Evolutionary conservation across 225 moss, liverwort and hornwort genomes (phyloP), one percentile per base, ranked within the genome.

Genomic region (Pseudisothecium myosuroides): DNA sequence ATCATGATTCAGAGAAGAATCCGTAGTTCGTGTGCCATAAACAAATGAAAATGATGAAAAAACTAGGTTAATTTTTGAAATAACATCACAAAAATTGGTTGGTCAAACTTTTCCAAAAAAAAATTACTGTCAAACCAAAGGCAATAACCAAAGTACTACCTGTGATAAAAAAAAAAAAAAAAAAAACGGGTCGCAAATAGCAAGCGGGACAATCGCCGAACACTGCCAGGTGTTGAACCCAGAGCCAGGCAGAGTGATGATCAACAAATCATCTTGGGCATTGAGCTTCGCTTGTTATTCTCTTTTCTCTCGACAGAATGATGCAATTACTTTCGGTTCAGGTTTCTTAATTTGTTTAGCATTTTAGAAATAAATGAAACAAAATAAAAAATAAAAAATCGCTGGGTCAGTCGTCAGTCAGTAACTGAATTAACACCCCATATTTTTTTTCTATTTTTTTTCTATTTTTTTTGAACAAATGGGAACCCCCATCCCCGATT

Each of bases 1-100:
- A 17, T 0, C 52, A 17, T 2, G 1, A n/a, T 7, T 5, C 3
- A 2, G n/a, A 0, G 7, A 58, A 39, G 8, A 37, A n/a, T 37
- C 4, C 1, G 10, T 28, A 39, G n/a, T 3, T 1, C 0, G 1
- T 7, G 10, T 18, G 79, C 2, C 5, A 0, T 4, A 11, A 56
- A 1, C 7, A 10, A 27, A 39, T 27, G 27, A 58, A 58, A 79
- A 41, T 2, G 39, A 28, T 80, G 80, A 41, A 80, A 80, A 79
- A 58, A 27, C 4, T 1, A 17, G 4, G 21, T 55, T 17, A 16
- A 2, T 18, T 28, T n/a, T 37, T 12, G 6, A 56, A 17, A 10
- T n/a, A 12, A 12, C 18, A 18, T 59, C 58, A 12, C 80, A 39
- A 28, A 17, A 12, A 28, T 19, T 39, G 28, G 59, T 19, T 39